Evolutionary conservation across 768 basidiomycete genomes (phyloP), one percentile per base, ranked within the genome.

Genomic region (Megacollybia marginata): DNA sequence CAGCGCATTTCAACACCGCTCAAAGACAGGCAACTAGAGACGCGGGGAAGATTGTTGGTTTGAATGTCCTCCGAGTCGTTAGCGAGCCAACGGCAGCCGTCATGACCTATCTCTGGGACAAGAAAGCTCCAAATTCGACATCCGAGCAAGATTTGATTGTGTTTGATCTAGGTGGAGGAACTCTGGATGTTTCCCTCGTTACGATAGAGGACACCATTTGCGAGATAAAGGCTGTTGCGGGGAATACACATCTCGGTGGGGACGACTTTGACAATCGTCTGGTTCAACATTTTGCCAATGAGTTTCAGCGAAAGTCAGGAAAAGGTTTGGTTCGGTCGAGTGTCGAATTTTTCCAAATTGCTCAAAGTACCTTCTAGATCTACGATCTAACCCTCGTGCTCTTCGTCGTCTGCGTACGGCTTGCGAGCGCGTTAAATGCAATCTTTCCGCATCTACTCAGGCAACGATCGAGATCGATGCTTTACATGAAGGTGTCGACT

Each of bases 401-500:
- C 43, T 35, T 10, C 48, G 23, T 28, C 20, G 18, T 33, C 43
- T 33, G 20, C 46, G 36, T 32, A 23, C 50, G 18, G 44, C 49
- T 12, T 34, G 31, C 11, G 49, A 48, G 31, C 78, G 71, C 18
- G 61, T 56, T 44, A 74, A 73, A 56, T 68, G 70, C 65, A 65
- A 62, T 47, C 38, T 40, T 13, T 40, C 38, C 38, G 13, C 4
- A 13, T 2, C 38, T 40, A 15, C 38, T 18, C 38, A 40, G 38
- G 72, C 71, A 48, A 65, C 68, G 56, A 64, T 79, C 56, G 76
- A 79, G 55, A 73, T 78, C 56, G 78, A 78, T 62, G 66, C 69
- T 12, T 76, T 79, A 65, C 73, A 75, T 59, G 66, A 65, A 53
- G 82, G 82, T 55, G 79, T 81, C 62, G 83, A 85, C 70, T 77